Percentiles rank a stretch among this genome's conserved stretches.
Conservation (phyloP, 768 basidiomycete genomes). For the Naematelia aurantialba region DNA sequence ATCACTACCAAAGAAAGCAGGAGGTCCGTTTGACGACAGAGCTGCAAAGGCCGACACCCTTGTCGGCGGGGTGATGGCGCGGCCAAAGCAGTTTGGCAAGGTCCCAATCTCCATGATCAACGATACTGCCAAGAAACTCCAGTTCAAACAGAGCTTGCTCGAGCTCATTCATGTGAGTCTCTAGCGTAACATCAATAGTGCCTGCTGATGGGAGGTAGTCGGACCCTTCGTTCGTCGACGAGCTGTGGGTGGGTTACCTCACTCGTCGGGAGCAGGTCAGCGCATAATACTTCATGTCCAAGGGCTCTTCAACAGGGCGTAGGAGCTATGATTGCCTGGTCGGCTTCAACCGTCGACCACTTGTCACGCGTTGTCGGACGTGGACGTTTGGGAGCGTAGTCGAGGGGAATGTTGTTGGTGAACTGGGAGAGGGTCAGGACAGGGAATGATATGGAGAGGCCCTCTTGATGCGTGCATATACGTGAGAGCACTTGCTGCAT, state of each 20-base stretch:
- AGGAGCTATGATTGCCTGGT: too few species aligned
- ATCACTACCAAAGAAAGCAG: neutral
- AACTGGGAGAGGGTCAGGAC: too few species aligned
- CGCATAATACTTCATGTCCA: neutral
- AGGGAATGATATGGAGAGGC: too few species aligned
- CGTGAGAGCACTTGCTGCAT: too few species aligned
- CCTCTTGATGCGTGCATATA: neutral
- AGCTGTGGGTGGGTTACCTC: conserved; percentile 31
- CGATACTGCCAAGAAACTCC: conserved; percentile 3
- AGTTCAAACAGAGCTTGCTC: conserved; percentile 18
- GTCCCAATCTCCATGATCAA: neutral
- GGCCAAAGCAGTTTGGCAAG: neutral
- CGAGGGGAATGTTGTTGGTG: too few species aligned
- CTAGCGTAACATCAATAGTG: neutral
- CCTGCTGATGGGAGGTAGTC: conserved; percentile 15
- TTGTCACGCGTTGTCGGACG: too few species aligned
- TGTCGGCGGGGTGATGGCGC: neutral
- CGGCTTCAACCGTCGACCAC: neutral
- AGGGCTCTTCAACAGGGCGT: neutral
- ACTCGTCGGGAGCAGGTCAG: neutral
- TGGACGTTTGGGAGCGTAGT: too few species aligned
- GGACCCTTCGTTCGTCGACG: conserved; percentile 33
- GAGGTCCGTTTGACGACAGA: neutral
- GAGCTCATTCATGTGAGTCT: conserved; percentile 22
- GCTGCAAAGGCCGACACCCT: neutral